Conservation (phyloP, 176 grass and related monocot species). For the Eragrostis curvula region DNA sequence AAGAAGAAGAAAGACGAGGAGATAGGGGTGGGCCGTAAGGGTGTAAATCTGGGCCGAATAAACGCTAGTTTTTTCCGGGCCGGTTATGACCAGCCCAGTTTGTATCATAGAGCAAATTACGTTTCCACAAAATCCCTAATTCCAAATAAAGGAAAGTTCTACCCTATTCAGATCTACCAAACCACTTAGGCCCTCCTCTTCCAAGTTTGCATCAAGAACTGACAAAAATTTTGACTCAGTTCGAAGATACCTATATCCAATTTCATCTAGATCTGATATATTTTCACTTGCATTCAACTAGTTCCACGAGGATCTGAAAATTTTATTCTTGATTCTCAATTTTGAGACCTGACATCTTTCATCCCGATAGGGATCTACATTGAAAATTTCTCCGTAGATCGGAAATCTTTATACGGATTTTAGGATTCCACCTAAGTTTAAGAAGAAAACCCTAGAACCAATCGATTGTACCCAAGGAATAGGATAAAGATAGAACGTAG, state of each 20-base stretch:
- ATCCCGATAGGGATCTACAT: not conserved
- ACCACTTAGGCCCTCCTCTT: not conserved
- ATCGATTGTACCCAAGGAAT: not conserved
- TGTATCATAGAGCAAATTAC: not conserved
- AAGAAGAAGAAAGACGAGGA: not conserved
- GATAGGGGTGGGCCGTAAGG: slow-evolving; percentile 5
- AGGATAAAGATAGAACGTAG: not conserved
- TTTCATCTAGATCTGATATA: not conserved
- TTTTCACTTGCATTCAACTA: not conserved
- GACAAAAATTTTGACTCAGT: not conserved
- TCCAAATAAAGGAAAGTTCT: not conserved
- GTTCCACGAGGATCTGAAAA: not conserved
- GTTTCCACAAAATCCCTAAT: not conserved
- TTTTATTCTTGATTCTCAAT: not conserved
- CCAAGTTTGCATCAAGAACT: not conserved
- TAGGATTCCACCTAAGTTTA: not conserved
- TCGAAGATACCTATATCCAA: not conserved
- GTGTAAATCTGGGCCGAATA: not conserved
- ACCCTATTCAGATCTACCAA: not conserved
- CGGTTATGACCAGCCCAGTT: not conserved
- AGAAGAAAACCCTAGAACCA: not conserved
- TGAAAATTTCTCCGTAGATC: not conserved
- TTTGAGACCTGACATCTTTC: not conserved
- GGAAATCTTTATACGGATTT: not conserved
- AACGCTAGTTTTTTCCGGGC: not conserved